Conservation (phyloP, 2,329 filamentous ascomycete species). For the Neofusicoccum kwambonambiense region DNA sequence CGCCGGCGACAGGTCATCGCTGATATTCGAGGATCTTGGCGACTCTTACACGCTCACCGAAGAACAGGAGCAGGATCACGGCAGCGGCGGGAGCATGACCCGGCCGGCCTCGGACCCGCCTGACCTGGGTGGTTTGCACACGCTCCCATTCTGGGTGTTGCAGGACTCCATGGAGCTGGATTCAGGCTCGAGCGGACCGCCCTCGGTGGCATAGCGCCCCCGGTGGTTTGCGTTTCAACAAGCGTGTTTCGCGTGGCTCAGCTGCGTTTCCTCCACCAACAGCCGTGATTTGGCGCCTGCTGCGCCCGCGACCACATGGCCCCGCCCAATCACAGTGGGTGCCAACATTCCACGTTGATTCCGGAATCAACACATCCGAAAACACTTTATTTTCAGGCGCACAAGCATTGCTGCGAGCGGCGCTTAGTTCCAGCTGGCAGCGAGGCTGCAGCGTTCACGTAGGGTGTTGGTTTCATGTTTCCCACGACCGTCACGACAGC, state of each 20-base stretch:
- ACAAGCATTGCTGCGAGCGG: neutral
- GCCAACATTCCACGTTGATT: neutral
- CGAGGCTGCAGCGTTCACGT: neutral
- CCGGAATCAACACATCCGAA: conserved; percentile 1
- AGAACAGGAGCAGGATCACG: conserved; percentile 35
- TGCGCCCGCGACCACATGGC: neutral
- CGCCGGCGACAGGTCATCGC: conserved; percentile 35
- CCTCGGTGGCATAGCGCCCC: neutral
- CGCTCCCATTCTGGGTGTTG: conserved; percentile 38
- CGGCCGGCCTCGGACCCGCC: conserved; percentile 39
- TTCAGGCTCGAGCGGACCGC: conserved; percentile 10
- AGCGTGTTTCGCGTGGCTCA: neutral
- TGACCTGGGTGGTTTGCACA: conserved; percentile 36
- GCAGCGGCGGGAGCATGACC: conserved; percentile 20
- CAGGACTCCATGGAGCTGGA: conserved; percentile 25
- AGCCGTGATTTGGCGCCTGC: neutral
- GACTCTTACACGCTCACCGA: conserved; percentile 37
- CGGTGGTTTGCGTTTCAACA: neutral
- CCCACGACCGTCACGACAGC: conserved; percentile 15
- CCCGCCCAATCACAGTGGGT: neutral
- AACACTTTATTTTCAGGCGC: neutral
- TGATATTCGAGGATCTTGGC: conserved; percentile 40
- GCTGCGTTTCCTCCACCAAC: neutral
- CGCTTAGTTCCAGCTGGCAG: neutral
- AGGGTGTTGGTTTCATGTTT: conserved; percentile 3